Evolutionary conservation across 1,284 basidiomycete genomes (phyloP), one percentile per base, ranked within the genome.

Genomic region (Sanghuangporus sanghuang): DNA sequence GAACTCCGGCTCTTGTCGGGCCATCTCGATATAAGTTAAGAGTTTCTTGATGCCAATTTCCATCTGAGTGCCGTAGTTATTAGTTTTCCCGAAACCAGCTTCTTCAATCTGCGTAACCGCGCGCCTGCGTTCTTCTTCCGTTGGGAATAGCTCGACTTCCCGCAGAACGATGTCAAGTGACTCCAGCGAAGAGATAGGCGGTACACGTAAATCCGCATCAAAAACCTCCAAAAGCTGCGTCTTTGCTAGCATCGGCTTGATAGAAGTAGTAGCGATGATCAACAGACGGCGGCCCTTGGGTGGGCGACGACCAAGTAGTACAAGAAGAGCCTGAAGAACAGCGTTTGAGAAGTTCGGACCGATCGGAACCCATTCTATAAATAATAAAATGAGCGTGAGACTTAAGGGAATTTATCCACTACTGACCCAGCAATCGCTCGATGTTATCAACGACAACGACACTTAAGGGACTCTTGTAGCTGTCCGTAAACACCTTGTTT

Each of bases 371-470:
- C 95, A 99, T 69, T 97, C 95, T 95, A 46, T 46, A 58, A 32
- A 54, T 16, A 44, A 40, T 53, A 27, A 58, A 12, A 52, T 46
- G 35, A 61, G 57, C 32, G 32, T 16, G 36, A 16, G 35, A 18
- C 14, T n/a, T 49, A 12, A 39, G n/a, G 23, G 38, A 23, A 23
- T 39, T 57, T 38, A 39, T 21, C 16, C 54, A 21, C 14, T n/a
- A 39, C 44, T 67, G 62, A 93, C 93, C 93, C 59, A 97, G 81
- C 64, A 97, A 78, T 46, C 95, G 85, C 75, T 98, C 95, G 65
- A 98, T 82, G 69, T 87, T 93, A 72, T 99, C 97, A n/a, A 99
- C 90, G 12, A 99, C 95, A 64, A 99, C 89, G 11, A 98, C 93
- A 72, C 95, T 98, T 69, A 97, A 73, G 3, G 96, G 96, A 80